These are phyloP conservation scores for Diophrys appendiculata DNA, from an alignment of 73 alveolate genomes.

Conservation along the genomic window DNA sequence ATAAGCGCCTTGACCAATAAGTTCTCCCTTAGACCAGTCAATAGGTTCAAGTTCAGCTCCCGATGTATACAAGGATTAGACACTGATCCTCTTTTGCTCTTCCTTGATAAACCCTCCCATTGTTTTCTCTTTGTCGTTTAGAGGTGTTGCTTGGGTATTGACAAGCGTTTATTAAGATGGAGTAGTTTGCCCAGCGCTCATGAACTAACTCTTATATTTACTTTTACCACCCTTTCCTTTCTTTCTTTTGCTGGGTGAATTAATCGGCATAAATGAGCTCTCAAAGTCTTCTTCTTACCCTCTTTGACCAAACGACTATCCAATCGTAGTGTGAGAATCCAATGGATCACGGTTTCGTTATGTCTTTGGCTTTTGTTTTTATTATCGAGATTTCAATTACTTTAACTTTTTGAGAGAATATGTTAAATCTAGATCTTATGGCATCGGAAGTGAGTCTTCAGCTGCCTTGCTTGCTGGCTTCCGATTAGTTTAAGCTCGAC, in stretches of 20 bases:
- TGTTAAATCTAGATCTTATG: neutral
- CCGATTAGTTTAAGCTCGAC: neutral
- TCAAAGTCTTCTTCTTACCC: neutral
- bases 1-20: slow-evolving; percentile 92
- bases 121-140: neutral
- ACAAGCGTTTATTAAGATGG: neutral
- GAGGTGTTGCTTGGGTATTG: neutral
- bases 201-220: too few species aligned
- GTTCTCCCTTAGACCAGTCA: slow-evolving; percentile 66
- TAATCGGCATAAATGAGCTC: neutral
- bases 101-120: neutral
- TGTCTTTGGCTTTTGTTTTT: neutral
- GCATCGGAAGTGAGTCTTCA: neutral
- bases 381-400: neutral
- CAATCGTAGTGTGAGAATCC: neutral
- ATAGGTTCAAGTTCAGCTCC: slow-evolving; percentile 8
- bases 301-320: neutral
- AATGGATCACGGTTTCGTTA: neutral
- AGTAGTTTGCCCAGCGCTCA: neutral
- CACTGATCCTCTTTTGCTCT: neutral
- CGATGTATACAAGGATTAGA: neutral
- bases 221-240: neutral
- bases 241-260: neutral
- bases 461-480: neutral
- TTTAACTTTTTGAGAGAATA: neutral